Conservation (phyloP, 148 eudicot genomes). For the Chenopodium berlandieri region DNA sequence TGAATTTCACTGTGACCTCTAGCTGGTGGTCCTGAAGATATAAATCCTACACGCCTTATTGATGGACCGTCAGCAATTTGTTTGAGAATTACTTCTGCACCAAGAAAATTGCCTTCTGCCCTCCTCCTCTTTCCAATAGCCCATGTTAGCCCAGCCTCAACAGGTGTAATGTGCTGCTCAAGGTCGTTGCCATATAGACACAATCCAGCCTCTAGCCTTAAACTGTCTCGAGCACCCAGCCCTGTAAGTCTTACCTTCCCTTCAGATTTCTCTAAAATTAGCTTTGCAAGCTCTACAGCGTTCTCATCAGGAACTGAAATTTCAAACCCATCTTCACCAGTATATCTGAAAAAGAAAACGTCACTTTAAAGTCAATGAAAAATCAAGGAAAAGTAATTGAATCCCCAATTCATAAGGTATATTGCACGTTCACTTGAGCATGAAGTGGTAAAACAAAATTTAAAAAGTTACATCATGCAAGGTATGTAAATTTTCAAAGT, state of each 20-base stretch:
- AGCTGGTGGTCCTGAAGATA: slow-evolving; percentile 87
- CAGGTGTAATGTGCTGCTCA: slow-evolving; percentile 88
- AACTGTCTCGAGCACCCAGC: slow-evolving; percentile 95
- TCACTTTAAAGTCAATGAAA: background rate
- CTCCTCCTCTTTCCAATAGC: slow-evolving; percentile 94
- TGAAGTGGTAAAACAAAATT: background rate
- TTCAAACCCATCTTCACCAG: slow-evolving; percentile 99
- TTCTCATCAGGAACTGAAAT: slow-evolving; percentile 82
- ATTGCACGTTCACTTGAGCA: background rate
- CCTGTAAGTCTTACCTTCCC: slow-evolving; percentile 93
- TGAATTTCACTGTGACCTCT: slow-evolving; percentile 92
- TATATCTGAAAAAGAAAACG: slow-evolving; percentile 55
- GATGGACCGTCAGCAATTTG: slow-evolving; percentile 78
- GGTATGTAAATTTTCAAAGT: background rate
- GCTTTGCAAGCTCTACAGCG: slow-evolving; percentile 81
- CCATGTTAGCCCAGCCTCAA: slow-evolving; percentile 98
- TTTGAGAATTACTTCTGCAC: slow-evolving; percentile 88
- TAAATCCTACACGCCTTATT: slow-evolving; percentile 73
- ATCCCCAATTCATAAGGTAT: background rate
- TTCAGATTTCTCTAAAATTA: slow-evolving; percentile 89
- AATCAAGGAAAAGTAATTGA: background rate
- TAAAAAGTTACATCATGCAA: background rate
- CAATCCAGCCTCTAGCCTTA: slow-evolving; percentile 89
- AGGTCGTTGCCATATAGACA: slow-evolving; percentile 94
- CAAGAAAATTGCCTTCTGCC: slow-evolving; percentile 90